Conservation (phyloP, 192 early-diverging fungal genomes). For the Podochytrium sp. region DNA sequence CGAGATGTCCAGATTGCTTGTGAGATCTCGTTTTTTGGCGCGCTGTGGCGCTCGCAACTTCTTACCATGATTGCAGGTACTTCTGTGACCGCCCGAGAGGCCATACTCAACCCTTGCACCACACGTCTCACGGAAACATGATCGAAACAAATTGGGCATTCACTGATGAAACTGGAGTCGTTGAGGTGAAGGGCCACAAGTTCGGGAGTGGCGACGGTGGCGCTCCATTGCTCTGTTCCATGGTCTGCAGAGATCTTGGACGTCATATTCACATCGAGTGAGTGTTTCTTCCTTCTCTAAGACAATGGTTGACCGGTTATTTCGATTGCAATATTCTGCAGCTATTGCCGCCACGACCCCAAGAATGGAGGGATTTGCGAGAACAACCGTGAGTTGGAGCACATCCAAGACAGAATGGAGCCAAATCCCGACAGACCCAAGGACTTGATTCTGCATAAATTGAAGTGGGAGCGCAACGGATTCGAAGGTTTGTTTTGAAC, state of each 20-base stretch:
- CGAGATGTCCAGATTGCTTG: conserved; percentile 33
- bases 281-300: conserved; percentile 9
- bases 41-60: background rate
- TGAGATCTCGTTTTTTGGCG: background rate
- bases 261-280: conserved; percentile 44
- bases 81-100: conserved; percentile 35
- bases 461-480: conserved; percentile 42
- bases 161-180: conserved; percentile 32
- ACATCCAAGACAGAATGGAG: conserved; percentile 20
- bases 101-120: conserved; percentile 29
- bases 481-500: conserved; percentile 29
- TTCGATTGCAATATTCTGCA: background rate
- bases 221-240: conserved; percentile 37
- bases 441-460: conserved; percentile 32
- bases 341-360: background rate
- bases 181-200: conserved; percentile 33
- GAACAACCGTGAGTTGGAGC: background rate
- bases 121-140: conserved; percentile 48
- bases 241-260: conserved; percentile 34
- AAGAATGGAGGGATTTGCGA: conserved; percentile 14
- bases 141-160: conserved; percentile 34
- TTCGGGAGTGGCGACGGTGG: conserved; percentile 44
- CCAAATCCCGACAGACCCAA: conserved; percentile 34
- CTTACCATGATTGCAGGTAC: conserved; percentile 7
- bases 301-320: background rate